Evolutionary conservation across 2,329 filamentous ascomycete species (phyloP).

Genomic region (Fusarium tuaranense): DNA sequence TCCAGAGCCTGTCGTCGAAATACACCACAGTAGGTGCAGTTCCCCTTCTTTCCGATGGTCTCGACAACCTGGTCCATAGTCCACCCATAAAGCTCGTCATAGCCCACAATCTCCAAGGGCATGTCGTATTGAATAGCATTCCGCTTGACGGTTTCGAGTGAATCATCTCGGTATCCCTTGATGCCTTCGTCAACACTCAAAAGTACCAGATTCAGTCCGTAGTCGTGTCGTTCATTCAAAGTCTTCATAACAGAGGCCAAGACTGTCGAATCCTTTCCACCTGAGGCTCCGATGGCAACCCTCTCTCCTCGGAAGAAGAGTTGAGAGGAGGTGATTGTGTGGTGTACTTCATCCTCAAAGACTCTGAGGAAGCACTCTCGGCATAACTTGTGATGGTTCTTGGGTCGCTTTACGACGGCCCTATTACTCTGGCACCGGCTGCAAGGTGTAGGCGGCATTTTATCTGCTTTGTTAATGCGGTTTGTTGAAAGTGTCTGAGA

Average conservation of each 20-base stretch:
- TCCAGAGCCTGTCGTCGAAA: slow-evolving; percentile 95
- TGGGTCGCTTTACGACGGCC: slow-evolving; percentile 91
- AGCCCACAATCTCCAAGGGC: slow-evolving; percentile 91
- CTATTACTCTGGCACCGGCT: slow-evolving; percentile 80
- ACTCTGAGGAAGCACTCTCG: slow-evolving; percentile 86
- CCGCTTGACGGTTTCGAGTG: slow-evolving; percentile 93
- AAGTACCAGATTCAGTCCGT: slow-evolving; percentile 86
- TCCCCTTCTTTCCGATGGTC: slow-evolving; percentile 96
- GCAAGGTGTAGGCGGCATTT: slow-evolving; percentile 84
- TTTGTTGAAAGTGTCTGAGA: slow-evolving; percentile 1
- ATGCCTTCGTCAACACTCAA: slow-evolving; percentile 98
- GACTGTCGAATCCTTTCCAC: slow-evolving; percentile 97
- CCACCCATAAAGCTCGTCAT: slow-evolving; percentile 96
- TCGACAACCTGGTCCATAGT: slow-evolving; percentile 99
- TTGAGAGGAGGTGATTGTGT: slow-evolving; percentile 85
- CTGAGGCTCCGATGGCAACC: slow-evolving; percentile 94
- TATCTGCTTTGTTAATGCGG: slow-evolving; percentile 13
- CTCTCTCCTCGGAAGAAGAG: slow-evolving; percentile 87
- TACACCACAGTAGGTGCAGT: slow-evolving; percentile 98
- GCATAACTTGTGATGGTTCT: slow-evolving; percentile 95
- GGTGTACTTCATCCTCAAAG: slow-evolving; percentile 94
- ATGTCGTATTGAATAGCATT: slow-evolving; percentile 93
- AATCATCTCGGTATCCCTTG: slow-evolving; percentile 96
- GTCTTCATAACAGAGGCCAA: slow-evolving; percentile 95
- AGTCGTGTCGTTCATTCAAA: slow-evolving; percentile 88